Percentiles rank a stretch among this genome's conserved stretches.
Conservation (phyloP, 1,139 yeast species). For the Suhomyces choctaworum region DNA sequence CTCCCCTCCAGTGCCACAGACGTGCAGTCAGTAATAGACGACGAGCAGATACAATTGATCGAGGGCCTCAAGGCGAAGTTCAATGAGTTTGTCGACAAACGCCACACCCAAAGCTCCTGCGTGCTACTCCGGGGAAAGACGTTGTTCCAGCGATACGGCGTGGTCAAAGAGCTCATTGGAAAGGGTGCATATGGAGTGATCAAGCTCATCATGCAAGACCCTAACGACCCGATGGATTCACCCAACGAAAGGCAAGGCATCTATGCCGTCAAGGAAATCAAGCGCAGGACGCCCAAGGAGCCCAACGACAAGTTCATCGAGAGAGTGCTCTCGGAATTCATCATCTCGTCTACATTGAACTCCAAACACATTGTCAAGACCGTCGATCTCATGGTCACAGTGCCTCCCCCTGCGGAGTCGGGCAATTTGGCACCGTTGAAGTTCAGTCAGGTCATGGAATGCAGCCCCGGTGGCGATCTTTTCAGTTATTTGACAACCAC, state of each 20-base stretch:
- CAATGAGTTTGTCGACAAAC: neutral
- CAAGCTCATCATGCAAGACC: conserved; percentile 61
- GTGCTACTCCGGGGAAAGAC: conserved; percentile 27
- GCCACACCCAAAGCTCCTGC: conserved; percentile 1
- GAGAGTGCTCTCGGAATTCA: conserved; percentile 73
- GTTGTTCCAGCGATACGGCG: conserved; percentile 65
- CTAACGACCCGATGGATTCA: conserved; percentile 50
- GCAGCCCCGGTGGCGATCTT: conserved; percentile 73
- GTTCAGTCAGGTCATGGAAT: conserved; percentile 77
- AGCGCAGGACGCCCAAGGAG: conserved; percentile 36
- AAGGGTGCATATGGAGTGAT: conserved; percentile 87
- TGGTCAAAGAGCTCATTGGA: conserved; percentile 78
- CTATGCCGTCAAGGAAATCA: conserved; percentile 75
- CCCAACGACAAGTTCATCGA: conserved; percentile 60
- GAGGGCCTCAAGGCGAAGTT: conserved; percentile 46
- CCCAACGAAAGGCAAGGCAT: conserved; percentile 23
- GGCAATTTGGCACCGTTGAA: conserved; percentile 34
- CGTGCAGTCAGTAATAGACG: conserved; percentile 56
- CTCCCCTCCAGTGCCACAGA: conserved; percentile 24
- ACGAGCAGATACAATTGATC: conserved; percentile 52
- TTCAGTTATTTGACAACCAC: conserved; percentile 37
- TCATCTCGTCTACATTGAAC: conserved; percentile 67
- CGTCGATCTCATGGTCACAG: conserved; percentile 58
- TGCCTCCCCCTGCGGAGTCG: conserved; percentile 17
- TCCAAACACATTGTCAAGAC: conserved; percentile 71